phyloP scores from a whole-genome alignment of 331 rosid genomes.

The Stylosanthes scabra region DNA sequence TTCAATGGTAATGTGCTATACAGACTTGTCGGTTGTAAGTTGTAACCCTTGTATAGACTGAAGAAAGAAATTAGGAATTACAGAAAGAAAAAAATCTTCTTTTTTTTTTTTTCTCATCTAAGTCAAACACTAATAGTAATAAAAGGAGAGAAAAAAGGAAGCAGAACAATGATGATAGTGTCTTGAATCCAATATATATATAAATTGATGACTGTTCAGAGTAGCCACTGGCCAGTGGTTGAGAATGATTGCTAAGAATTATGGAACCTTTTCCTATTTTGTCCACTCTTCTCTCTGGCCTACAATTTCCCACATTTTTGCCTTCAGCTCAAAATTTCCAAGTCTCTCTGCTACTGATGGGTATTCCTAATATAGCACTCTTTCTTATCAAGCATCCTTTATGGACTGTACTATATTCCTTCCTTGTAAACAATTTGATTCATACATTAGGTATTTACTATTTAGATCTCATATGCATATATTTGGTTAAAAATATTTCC shows the following conservation, averaged over 20 bases:
- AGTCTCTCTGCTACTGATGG: neutral
- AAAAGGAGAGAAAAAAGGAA: neutral
- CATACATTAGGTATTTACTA: neutral
- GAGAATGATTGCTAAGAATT: conserved; percentile 17
- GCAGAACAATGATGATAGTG: conserved; percentile 11
- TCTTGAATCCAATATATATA: neutral
- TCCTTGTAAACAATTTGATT: neutral
- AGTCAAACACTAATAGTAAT: conserved; percentile 31
- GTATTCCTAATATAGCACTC: neutral
- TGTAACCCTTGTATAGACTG: conserved; percentile 24
- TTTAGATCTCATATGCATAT: neutral
- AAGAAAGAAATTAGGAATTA: neutral
- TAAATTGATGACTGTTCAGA: neutral
- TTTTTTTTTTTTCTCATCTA: neutral
- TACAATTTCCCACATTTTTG: neutral
- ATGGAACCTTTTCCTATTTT: neutral
- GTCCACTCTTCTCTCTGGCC: neutral
- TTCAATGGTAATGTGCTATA: conserved; percentile 3
- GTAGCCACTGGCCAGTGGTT: conserved; percentile 14
- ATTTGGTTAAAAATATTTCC: neutral
- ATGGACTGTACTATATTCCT: neutral
- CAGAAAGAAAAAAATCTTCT: neutral
- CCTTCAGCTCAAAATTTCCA: conserved; percentile 7
- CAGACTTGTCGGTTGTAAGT: conserved; percentile 3
- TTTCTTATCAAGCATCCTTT: conserved; percentile 14